Base-by-base conservation (phyloP, 495 filamentous ascomycete genomes). In the Talaromyces ruber region DNA sequence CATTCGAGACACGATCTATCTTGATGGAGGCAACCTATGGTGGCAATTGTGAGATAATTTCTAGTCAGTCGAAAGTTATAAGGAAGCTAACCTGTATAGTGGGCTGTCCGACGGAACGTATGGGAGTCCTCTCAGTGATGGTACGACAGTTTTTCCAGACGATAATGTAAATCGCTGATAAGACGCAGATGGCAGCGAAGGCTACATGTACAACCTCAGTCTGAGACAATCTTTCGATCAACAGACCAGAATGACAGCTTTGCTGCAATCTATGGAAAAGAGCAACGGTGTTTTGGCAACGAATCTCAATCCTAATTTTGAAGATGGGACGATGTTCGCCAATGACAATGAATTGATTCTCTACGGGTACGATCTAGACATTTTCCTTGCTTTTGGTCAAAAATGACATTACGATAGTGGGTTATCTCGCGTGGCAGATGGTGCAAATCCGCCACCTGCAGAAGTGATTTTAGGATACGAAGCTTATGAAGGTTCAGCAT, bases 1-100 rank as follows among this genome's bases (percentile, higher is more conserved):
- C 2, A 72, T 88, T 34, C 77, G 78, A 28, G 84, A 88, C 65
- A 84, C 81, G 4, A 71, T 87, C 29, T 88, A 84, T 63, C 59
- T 88, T 12, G 86, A 88, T 67, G 86, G 86, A 51, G 86, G 86
- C 1, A 60, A 65, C 64, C 53, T 83, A 16, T 76, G 60, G 60
- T 85, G 80, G 79, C 39, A 71, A 30, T 72, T 62, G 63, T 64
- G 45, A 51, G 53, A 47, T 22, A 3, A 0, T 21, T 7, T 39
- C n/a, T 21, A 25, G 7, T n/a, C 8, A 9, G 22, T 45, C 7
- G 6, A 54, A 24, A 3, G 26, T 34, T 39, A 12, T 16, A 32
- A 18, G 4, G 25, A 21, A 24, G 59, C 43, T 54, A 16, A 54
- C 24, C 26, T n/a, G 26, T 6, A 2, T 16, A 62, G 60, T 9